Base-by-base conservation (phyloP, 2,329 filamentous ascomycete genomes). In the Fusarium proliferatum region DNA sequence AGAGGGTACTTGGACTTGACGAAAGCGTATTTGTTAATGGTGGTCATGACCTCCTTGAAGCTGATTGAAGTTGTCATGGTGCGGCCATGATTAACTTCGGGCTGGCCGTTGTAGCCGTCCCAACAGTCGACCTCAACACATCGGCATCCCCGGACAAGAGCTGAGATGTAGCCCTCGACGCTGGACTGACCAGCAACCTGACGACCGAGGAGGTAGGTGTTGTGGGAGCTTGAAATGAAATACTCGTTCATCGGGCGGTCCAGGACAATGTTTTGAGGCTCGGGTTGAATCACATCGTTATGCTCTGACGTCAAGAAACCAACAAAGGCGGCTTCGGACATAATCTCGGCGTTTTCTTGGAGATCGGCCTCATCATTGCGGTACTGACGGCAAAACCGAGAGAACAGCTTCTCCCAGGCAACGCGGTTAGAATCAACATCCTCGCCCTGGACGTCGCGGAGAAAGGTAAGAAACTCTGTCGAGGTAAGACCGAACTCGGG, bases 111-210 rank as follows among this genome's bases (percentile, higher is more conserved):
- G 59, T 90, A 88, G 21, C 96, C 96, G 82, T 99, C 95, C 96
- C 96, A 99, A 83, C 96, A 98, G 82, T 99, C 96, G 59, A 99
- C 94, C 83, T 99, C 96, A 51, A 99, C 92, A 81, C 96, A 98
- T 56, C 96, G 93, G 81, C 96, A 99, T 13, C 95, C 95, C 68
- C 94, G 92, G 72, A 94, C 91, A 11, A 99, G 88, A 6, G 95
- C 94, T 13, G 91, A 91, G 76, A 98, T 97, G 83, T 99, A 99
- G 48, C 95, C 95, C 82, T 99, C 96, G 5, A 97, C 93, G 79
- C 95, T 98, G 4, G 96, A 98, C 49, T 93, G 90, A 34, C 96
- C 96, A 16, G 91, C 93, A 5, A 98, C 92, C 81, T 99, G 96
- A 61, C 95, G 92, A 19, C 96, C 96, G 9, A 97, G 87, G 2